Evolutionary conservation across 2,329 filamentous ascomycete genomes (phyloP).

Genomic region (Plenodomus tracheiphilus): DNA sequence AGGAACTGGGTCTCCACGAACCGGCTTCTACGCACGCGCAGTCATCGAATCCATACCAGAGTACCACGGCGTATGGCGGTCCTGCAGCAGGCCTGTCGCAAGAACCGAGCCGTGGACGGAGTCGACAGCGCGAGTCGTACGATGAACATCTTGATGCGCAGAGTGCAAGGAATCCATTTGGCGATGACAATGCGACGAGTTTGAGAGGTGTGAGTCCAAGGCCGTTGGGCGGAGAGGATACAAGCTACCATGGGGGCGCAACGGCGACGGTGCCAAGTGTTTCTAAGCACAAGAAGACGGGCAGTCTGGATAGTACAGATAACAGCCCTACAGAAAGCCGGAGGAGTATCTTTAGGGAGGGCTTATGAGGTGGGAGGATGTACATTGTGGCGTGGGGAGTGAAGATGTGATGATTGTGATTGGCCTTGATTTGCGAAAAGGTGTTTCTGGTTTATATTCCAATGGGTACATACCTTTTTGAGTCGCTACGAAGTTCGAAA

Average conservation of each 20-base stretch:
- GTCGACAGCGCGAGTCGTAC: slow-evolving; percentile 52
- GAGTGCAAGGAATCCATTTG: slow-evolving; percentile 41
- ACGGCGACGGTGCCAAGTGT: slow-evolving; percentile 48
- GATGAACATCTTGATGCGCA: slow-evolving; percentile 36
- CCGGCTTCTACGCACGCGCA: slow-evolving; percentile 41
- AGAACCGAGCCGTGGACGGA: slow-evolving; percentile 49
- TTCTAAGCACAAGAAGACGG: slow-evolving; percentile 32
- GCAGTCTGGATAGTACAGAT: slow-evolving; percentile 43
- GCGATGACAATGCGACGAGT: slow-evolving; percentile 49
- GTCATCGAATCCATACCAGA: slow-evolving; percentile 40
- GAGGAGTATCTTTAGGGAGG: slow-evolving; percentile 71
- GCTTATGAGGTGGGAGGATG: slow-evolving; percentile 54
- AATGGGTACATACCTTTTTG: not conserved
- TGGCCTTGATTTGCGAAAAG: not conserved
- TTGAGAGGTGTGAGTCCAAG: slow-evolving; percentile 75
- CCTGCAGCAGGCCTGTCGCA: slow-evolving; percentile 26
- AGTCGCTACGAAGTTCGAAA: no score
- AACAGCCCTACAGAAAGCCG: slow-evolving; percentile 68
- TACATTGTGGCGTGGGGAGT: not conserved
- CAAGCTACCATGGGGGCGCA: slow-evolving; percentile 42
- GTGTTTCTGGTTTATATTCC: not conserved
- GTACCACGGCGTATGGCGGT: slow-evolving; percentile 23
- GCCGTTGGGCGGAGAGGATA: slow-evolving; percentile 59
- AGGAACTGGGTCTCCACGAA: slow-evolving; percentile 66
- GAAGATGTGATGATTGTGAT: not conserved